phyloP scores from a whole-genome alignment of 352 stramenopile species.

The Globisporangium recalcitrans region DNA sequence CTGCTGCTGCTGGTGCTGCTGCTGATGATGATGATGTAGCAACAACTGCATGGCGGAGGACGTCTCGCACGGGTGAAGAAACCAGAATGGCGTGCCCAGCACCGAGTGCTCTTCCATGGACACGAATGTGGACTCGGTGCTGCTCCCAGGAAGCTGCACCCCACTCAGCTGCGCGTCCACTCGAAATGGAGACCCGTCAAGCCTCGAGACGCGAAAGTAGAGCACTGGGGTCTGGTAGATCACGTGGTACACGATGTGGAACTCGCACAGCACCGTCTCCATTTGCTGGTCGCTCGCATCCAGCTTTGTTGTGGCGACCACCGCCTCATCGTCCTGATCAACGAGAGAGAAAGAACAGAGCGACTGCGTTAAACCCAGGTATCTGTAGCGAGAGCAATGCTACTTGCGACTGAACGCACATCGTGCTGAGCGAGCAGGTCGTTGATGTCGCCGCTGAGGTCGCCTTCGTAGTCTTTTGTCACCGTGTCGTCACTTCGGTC shows the following conservation, averaged over 20 bases:
- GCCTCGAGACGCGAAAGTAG: slow-evolving; percentile 44
- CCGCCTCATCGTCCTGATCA: slow-evolving; percentile 4
- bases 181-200: slow-evolving; percentile 38
- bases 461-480: not conserved
- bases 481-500: not conserved
- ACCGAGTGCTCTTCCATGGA: slow-evolving; percentile 70
- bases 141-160: slow-evolving; percentile 35
- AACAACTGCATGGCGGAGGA: slow-evolving; percentile 60
- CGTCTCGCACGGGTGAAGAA: slow-evolving; percentile 80
- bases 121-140: slow-evolving; percentile 29
- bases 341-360: not conserved
- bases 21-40: too few species aligned
- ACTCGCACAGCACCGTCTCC: slow-evolving; percentile 50
- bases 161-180: slow-evolving; percentile 16
- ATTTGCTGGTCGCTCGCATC: not conserved
- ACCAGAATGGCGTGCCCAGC: slow-evolving; percentile 57
- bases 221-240: slow-evolving; percentile 74
- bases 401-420: slow-evolving; percentile 3
- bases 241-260: slow-evolving; percentile 78
- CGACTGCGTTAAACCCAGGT: too few species aligned
- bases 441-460: slow-evolving; percentile 6
- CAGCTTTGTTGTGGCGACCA: not conserved
- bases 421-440: slow-evolving; percentile 11
- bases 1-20: slow-evolving; percentile 2
- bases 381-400: not conserved